phyloP scores from a whole-genome alignment of 306 rosid species.

The Sicyos edulis region DNA sequence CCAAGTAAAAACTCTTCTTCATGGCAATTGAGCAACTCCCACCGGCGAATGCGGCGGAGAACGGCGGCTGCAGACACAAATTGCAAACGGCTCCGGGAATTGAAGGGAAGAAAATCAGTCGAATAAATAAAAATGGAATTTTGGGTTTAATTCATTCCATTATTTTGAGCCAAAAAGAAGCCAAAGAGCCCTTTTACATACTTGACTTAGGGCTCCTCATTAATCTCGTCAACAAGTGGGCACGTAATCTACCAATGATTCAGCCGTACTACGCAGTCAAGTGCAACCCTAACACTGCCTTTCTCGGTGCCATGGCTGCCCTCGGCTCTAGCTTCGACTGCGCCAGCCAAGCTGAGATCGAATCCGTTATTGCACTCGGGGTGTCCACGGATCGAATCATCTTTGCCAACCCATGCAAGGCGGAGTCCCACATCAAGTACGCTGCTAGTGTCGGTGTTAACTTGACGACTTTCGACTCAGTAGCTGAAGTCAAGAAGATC shows the following conservation, averaged over 20 bases:
- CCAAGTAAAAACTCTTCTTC: neutral
- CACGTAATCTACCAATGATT: conserved; percentile 7
- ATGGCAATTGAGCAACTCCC: neutral
- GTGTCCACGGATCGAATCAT: conserved; percentile 8
- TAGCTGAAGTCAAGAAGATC: conserved; percentile 18
- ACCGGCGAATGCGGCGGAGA: neutral
- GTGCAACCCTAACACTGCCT: conserved; percentile 14
- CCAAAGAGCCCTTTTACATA: conserved; percentile 12
- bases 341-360: conserved; percentile 20
- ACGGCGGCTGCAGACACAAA: neutral
- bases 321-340: conserved; percentile 22
- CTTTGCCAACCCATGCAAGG: conserved; percentile 23
- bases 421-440: conserved; percentile 19
- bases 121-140: neutral
- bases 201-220: conserved; percentile 10
- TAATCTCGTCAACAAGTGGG: conserved; percentile 19
- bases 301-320: conserved; percentile 19
- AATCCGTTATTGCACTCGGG: conserved; percentile 12
- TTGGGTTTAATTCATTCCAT: conserved; percentile 17
- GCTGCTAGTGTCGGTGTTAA: conserved; percentile 17
- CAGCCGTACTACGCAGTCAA: conserved; percentile 13
- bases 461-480: conserved; percentile 16
- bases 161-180: conserved; percentile 16
- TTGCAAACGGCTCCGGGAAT: neutral
- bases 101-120: neutral